A percentile compares a stretch with the other conserved stretches of the same genome.
Evolutionary conservation across 2,329 filamentous ascomycete species (phyloP).

Genomic region (Sarocladium oryzae): DNA sequence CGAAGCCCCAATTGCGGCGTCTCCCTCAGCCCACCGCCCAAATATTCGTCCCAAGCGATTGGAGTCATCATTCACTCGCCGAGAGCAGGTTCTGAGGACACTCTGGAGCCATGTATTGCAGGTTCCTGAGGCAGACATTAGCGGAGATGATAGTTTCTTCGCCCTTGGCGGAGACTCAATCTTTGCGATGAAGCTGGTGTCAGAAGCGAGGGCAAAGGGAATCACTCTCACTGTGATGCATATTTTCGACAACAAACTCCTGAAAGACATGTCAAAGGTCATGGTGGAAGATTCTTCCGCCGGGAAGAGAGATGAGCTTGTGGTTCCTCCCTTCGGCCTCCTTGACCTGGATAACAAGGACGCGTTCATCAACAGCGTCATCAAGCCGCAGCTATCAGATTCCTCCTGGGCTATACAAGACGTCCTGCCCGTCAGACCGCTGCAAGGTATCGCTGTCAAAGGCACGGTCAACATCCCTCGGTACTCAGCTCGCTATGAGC

Average conservation of each 20-base stretch:
- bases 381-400: constrained; percentile 46
- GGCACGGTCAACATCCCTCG: constrained; percentile 52
- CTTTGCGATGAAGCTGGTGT: constrained; percentile 54
- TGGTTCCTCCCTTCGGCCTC: constrained; percentile 43
- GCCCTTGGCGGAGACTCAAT: constrained; percentile 55
- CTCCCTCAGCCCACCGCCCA: constrained; percentile 10
- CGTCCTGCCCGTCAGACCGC: constrained; percentile 50
- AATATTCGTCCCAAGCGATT: no score
- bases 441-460: constrained; percentile 53
- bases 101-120: constrained; percentile 44
- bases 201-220: constrained; percentile 42
- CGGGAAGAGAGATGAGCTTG: constrained; percentile 15
- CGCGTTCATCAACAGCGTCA: constrained; percentile 37
- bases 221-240: constrained; percentile 46
- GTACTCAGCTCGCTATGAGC: constrained; percentile 57
- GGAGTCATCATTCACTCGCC: constrained; percentile 32
- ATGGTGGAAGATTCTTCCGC: constrained; percentile 29
- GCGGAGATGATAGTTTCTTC: constrained; percentile 53
- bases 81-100: constrained; percentile 36
- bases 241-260: constrained; percentile 43
- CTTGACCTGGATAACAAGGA: constrained; percentile 33
- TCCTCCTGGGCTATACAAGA: constrained; percentile 42
- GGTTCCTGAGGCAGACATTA: constrained; percentile 38
- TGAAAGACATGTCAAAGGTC: constrained; percentile 47
- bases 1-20: neutral